Base-by-base conservation (phyloP, 768 basidiomycete genomes). In the Boletus tomentosulus region DNA sequence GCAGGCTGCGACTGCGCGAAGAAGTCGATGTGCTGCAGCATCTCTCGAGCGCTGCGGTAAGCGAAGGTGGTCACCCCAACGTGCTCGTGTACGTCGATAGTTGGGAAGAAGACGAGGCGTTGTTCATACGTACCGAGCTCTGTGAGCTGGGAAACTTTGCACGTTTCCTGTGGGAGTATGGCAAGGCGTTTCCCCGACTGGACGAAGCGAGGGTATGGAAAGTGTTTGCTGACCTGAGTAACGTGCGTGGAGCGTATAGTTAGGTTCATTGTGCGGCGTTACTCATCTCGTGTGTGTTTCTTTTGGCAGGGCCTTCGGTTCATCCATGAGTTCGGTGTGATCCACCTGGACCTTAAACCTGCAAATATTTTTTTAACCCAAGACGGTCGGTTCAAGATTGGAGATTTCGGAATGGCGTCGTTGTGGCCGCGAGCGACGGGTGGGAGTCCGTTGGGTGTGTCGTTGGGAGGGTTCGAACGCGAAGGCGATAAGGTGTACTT, bases 381-480 rank as follows among this genome's bases (percentile, higher is more conserved):
- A 8, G 81, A 85, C 41, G 97, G 97, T 2, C 81, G 87, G 43
- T 87, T 99, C 74, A 93, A 92, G 75, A 93, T 99, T 68, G 96
- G 96, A 8, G 97, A 99, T 70, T 98, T 98, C 74, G 97, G 97
- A 9, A 93, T 99, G 86, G 95, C 96, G n/a, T 91, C 92, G 6
- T 63, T 92, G 49, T 95, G 92, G 89, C 92, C 93, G 1, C 76
- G 93, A 37, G 73, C 76, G 0, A 62, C 55, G 12, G 60, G 69
- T 33, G 69, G 63, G 10, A 74, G 71, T 47, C 70, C 68, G 8
- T 62, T 73, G 49, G 80, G 77, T 8, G 56, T 61, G 8, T 46
- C 61, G 7, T 60, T 68, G 4, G 76, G 74, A 13, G 69, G 70
- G n/a, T 93, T 98, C 67, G 96, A 98, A 71, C 82, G 97, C 15